A percentile compares a stretch with the other conserved stretches of the same genome.
phyloP scores from a whole-genome alignment of 2,329 filamentous ascomycete genomes.

The Dryadomyces quercus-mongolicae region DNA sequence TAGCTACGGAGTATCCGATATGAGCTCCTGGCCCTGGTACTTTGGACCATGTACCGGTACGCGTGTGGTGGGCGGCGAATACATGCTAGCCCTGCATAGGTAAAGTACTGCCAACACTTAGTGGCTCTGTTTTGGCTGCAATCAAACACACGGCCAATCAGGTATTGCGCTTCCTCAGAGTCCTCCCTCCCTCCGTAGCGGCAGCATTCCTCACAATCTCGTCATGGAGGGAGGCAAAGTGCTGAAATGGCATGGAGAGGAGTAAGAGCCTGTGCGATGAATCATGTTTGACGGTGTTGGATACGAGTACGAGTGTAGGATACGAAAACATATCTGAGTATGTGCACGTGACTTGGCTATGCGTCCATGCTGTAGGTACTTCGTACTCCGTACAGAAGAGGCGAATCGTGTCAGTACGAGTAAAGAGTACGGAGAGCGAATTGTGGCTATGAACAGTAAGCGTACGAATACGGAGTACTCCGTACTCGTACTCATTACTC shows the following conservation, averaged over 20 bases:
- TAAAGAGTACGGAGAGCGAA: too few relatives aligned
- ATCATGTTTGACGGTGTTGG: too few relatives aligned
- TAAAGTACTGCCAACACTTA: slow-evolving; percentile 15
- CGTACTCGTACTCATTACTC: too few relatives aligned
- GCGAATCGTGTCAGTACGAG: too few relatives aligned
- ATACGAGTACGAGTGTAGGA: not conserved
- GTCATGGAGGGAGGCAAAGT: not conserved
- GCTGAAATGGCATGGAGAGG: not conserved
- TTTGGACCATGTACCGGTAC: slow-evolving; percentile 19
- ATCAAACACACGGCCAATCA: slow-evolving; percentile 1
- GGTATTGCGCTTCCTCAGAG: not conserved
- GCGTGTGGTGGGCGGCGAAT: slow-evolving; percentile 15
- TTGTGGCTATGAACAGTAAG: too few relatives aligned
- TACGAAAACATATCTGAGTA: not conserved
- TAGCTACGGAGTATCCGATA: too few relatives aligned
- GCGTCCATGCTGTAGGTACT: too few relatives aligned
- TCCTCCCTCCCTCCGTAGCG: not conserved
- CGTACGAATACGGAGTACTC: not conserved
- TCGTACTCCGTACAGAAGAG: too few relatives aligned
- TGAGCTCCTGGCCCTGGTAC: slow-evolving; percentile 8
- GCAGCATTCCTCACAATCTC: not conserved
- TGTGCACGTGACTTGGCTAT: too few relatives aligned
- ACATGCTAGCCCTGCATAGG: slow-evolving; percentile 17
- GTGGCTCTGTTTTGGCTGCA: slow-evolving; percentile 3
- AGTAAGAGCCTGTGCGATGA: not conserved